Conservation (phyloP, 495 filamentous ascomycete genomes). For the Ascodesmis nigricans region DNA sequence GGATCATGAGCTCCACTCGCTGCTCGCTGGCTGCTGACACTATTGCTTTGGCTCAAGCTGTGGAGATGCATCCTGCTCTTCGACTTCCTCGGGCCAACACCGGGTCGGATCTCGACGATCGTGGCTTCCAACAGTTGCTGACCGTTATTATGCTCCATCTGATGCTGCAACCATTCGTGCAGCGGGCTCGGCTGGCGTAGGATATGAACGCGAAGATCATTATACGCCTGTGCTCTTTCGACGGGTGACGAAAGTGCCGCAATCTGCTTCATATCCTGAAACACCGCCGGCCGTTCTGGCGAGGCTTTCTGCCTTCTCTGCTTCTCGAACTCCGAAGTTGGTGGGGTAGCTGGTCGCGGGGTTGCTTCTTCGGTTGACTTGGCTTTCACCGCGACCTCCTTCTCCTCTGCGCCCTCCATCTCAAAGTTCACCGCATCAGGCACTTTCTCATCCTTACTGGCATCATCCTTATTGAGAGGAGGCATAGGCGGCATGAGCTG, state of each 20-base stretch:
- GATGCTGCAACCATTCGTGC: conserved; percentile 12
- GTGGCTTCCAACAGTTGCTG: conserved; percentile 7
- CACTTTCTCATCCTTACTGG: conserved; percentile 15
- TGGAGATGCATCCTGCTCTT: neutral
- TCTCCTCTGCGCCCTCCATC: conserved; percentile 15
- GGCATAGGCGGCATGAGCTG: conserved; percentile 20
- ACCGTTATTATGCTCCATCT: conserved; percentile 18
- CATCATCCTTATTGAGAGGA: conserved; percentile 1
- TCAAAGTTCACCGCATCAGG: conserved; percentile 21
- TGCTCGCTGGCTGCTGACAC: neutral
- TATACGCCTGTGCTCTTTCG: conserved; percentile 14
- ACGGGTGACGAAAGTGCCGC: conserved; percentile 5
- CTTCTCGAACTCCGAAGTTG: neutral
- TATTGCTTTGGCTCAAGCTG: neutral
- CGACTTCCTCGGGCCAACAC: neutral
- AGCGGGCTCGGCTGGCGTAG: conserved; percentile 3
- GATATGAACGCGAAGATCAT: conserved; percentile 11
- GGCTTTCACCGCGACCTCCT: conserved; percentile 1
- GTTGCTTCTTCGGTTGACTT: neutral
- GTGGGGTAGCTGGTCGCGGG: neutral
- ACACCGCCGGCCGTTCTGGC: conserved; percentile 4
- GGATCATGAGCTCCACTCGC: no score
- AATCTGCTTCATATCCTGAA: conserved; percentile 11
- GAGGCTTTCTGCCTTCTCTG: conserved; percentile 1
- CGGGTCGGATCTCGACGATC: neutral